Evolutionary conservation across 129 eudicot genomes (phyloP), one percentile per base, ranked within the genome.

Genomic region (Flaveria bidentis): DNA sequence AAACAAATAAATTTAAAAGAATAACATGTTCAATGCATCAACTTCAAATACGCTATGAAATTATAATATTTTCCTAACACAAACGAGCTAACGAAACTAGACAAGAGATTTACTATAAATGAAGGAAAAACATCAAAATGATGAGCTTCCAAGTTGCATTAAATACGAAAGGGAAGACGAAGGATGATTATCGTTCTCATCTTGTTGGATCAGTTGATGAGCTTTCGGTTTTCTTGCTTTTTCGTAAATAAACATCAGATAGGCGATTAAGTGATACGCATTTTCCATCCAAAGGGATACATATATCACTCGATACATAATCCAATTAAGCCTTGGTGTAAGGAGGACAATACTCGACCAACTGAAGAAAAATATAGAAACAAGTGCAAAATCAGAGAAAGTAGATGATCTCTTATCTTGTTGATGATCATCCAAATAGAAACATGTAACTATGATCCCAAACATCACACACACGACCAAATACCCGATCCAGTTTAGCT

Each of bases 351-450:
- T 3, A n/a, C 9, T 5, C 60, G 9, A 3, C 22, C 22, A n/a
- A 53, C 0, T n/a, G 0, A 53, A 53, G 60, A 53, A 5, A 1
- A 53, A 53, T 17, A 53, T 1, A 17, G 16, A 53, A 0, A 53
- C 6, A 5, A 53, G 23, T n/a, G 60, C 5, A 1, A 17, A 53
- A 9, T 53, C 11, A 7, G 1, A 5, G 11, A n/a, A 6, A 17
- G 1, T 9, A 55, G 62, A 18, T 7, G 26, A 6, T 53, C 10
- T 53, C 9, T 0, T n/a, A 0, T 53, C 23, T 0, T 50, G 56
- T 53, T 53, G 60, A 16, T 53, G 60, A 53, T 53, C 60, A 17
- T 53, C 60, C 60, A 53, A 53, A 53, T 53, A 53, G 60, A 53
- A 53, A 1, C 25, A 53, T 5, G 60, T 53, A 53, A 6, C 60